Base-by-base conservation (phyloP, 192 early-diverging fungal species). In the Coemansia umbellata region DNA sequence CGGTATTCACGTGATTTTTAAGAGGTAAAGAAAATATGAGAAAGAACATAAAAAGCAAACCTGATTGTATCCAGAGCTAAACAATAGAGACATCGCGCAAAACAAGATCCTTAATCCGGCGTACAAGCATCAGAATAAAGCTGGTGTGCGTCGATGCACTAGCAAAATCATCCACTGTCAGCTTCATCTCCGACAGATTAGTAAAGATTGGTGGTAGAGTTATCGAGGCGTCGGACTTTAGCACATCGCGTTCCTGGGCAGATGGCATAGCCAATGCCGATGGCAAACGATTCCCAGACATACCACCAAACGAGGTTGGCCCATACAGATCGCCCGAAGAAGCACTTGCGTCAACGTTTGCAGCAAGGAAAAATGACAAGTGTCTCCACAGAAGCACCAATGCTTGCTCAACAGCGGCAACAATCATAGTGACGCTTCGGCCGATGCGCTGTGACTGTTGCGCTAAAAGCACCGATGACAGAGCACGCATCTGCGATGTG, bases 341-440 rank as follows among this genome's bases (percentile, higher is more conserved):
- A 30, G 36, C 43, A 13, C 24, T n/a, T 3, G 48, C 40, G 14
- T 28, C 42, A 4, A 24, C 24, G 2, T 30, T 39, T 5, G 26
- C 19, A 24, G 36, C 37, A 30, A 58, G 47, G 44, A 66, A 87
- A 50, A 79, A 83, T 31, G 84, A 76, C 48, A 90, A 60, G 55
- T 90, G 88, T 4, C 85, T 78, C 88, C 88, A 90, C 47, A 88
- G 53, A 59, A 90, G 65, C 30, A 87, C 78, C 28, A 88, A 59
- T 0, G 82, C 70, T 47, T 80, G 76, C 59, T 85, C 81, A 8
- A 83, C 50, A n/a, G 68, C 47, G 7, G 74, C 42, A 43, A 76
- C 79, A 59, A 80, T 62, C 41, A 79, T 77, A 0, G 60, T 58
- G 5, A 56, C 39, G 39, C 73, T 53, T 17, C 78, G 75, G 7